Evolutionary conservation across 257 asterid genomes (phyloP).

Genomic region (Nicotiana sylvestris): DNA sequence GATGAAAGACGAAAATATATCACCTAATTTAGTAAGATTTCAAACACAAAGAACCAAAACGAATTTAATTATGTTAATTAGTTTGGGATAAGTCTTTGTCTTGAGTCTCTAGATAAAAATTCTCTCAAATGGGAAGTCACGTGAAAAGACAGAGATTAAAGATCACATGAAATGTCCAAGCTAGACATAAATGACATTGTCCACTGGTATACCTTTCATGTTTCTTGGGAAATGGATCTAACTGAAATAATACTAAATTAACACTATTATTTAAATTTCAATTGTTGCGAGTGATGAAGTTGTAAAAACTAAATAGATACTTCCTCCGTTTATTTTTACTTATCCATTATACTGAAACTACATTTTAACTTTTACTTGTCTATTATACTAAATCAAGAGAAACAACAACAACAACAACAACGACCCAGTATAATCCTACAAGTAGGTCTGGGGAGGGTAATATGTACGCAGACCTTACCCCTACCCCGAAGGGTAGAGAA

Average conservation of each 20-base stretch:
- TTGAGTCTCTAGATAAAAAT: not conserved
- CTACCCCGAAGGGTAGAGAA: too few relatives aligned
- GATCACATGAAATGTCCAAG: not conserved
- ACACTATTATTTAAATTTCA: not conserved
- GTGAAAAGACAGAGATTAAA: not conserved
- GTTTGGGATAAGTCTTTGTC: too few relatives aligned
- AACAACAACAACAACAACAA: too few relatives aligned
- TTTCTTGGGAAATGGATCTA: not conserved
- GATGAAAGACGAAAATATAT: not conserved
- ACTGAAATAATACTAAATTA: not conserved
- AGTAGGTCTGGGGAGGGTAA: too few relatives aligned
- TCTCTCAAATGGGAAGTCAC: not conserved
- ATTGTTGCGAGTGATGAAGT: not conserved
- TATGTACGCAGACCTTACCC: too few relatives aligned
- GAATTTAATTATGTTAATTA: not conserved
- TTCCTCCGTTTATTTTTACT: too few relatives aligned
- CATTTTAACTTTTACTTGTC: too few relatives aligned
- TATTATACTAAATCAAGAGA: too few relatives aligned
- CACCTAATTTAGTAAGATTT: not conserved
- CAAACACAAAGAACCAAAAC: not conserved
- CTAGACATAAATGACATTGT: not conserved
- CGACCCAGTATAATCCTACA: too few relatives aligned
- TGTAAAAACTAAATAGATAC: not conserved
- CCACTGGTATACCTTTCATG: not conserved
- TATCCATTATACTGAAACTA: too few relatives aligned